Conservation (phyloP, 768 basidiomycete genomes). For the Hericium alpestre region DNA sequence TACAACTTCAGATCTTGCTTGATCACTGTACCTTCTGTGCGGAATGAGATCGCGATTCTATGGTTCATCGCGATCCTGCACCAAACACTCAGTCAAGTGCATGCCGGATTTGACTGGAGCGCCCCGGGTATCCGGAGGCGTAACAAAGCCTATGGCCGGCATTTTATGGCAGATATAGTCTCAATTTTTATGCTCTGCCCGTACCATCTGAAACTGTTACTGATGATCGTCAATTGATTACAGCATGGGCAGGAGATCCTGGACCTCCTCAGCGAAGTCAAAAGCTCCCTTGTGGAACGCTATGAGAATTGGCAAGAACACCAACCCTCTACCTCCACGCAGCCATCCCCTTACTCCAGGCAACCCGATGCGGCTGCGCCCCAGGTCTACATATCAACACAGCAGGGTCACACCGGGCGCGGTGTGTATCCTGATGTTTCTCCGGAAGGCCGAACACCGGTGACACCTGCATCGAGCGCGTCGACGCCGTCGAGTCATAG, state of each 20-base stretch:
- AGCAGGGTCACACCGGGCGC: no score
- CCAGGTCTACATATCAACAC: not conserved
- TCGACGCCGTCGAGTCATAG: conserved; percentile 14
- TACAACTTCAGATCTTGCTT: no score
- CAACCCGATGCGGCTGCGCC: no score
- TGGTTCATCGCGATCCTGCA: no score
- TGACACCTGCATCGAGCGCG: conserved; percentile 2
- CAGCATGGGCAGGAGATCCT: conserved; percentile 74
- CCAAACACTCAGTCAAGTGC: no score
- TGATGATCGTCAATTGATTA: conserved; percentile 9
- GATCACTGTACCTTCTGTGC: no score
- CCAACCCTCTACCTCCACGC: conserved; percentile 9
- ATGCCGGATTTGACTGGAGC: no score
- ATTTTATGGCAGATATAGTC: not conserved
- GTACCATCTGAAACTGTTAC: not conserved
- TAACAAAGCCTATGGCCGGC: no score
- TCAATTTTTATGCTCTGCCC: not conserved
- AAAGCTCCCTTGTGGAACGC: conserved; percentile 50
- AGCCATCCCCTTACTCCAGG: not conserved
- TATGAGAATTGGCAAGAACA: conserved; percentile 47
- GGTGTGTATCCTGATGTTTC: not conserved
- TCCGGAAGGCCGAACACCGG: not conserved
- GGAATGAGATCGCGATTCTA: no score
- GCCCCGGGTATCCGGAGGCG: no score
- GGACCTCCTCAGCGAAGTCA: conserved; percentile 52